A percentile compares a stretch with the other conserved stretches of the same genome.
phyloP scores from a whole-genome alignment of 257 asterid species.

The Henckelia pumila region DNA sequence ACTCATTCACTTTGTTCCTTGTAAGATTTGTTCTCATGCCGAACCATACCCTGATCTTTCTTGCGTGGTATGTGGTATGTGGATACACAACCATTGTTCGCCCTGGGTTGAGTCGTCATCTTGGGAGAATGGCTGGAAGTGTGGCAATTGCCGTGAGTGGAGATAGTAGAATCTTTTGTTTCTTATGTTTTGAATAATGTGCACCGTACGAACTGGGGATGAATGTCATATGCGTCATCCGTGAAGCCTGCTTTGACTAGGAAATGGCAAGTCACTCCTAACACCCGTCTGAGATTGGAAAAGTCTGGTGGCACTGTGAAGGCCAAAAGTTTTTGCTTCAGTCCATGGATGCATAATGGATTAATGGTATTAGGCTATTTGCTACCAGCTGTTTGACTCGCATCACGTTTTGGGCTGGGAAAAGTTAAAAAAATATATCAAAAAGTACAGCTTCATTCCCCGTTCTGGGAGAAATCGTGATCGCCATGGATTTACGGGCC shows the following conservation, averaged over 20 bases:
- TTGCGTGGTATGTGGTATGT: conserved; percentile 60
- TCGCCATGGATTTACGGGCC: conserved; percentile 14
- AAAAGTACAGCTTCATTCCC: not conserved
- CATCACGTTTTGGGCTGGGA: conserved; percentile 14
- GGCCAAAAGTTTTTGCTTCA: not conserved
- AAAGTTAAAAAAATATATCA: not conserved
- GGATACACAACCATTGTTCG: conserved; percentile 64
- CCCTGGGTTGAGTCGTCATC: conserved; percentile 59
- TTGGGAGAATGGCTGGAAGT: conserved; percentile 54
- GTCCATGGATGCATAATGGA: not conserved
- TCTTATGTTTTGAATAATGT: not conserved
- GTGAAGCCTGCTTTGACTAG: not conserved
- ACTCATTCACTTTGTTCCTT: conserved; percentile 29
- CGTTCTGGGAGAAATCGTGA: conserved; percentile 15
- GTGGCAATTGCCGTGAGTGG: conserved; percentile 79
- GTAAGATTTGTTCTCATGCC: conserved; percentile 52
- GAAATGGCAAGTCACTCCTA: not conserved
- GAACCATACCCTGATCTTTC: conserved; percentile 57
- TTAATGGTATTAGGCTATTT: too few species aligned
- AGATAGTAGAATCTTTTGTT: conserved; percentile 28
- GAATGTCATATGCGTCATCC: not conserved
- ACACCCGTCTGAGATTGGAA: not conserved
- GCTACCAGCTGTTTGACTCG: not conserved
- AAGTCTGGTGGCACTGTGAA: conserved; percentile 1
- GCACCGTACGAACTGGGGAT: not conserved